Conservation (phyloP, 2,329 filamentous ascomycete genomes). For the Penicillium sp. region DNA sequence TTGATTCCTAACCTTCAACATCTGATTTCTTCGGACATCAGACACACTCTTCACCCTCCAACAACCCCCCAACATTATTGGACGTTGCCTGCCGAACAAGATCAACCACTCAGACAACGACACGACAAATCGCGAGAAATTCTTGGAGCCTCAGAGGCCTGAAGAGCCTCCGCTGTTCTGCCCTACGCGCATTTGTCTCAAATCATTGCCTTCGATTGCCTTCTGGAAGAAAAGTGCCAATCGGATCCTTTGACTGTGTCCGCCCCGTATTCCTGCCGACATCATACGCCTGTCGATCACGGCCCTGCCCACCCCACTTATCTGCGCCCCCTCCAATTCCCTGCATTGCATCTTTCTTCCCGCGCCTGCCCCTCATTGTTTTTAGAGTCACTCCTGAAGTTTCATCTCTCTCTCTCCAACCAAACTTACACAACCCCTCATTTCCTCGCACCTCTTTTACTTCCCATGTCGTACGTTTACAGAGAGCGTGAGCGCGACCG, state of each 20-base stretch:
- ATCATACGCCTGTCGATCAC: conserved; percentile 19
- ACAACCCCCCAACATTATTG: background rate
- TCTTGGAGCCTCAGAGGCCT: background rate
- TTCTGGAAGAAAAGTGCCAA: conserved; percentile 18
- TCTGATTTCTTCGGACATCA: background rate
- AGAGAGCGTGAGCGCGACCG: conserved; percentile 42
- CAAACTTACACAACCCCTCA: conserved; percentile 9
- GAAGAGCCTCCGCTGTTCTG: background rate
- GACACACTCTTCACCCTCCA: background rate
- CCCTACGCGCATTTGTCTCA: background rate
- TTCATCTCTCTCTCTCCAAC: background rate
- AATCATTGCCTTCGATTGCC: conserved; percentile 8
- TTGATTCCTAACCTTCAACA: background rate
- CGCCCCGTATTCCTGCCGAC: conserved; percentile 2
- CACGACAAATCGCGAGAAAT: background rate
- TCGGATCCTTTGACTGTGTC: conserved; percentile 10
- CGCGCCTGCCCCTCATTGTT: background rate
- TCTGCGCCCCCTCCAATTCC: conserved; percentile 22
- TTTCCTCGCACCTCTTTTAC: conserved; percentile 16
- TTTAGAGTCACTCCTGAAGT: background rate
- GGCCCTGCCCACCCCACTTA: conserved; percentile 20
- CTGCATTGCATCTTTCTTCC: conserved; percentile 6
- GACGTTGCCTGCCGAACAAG: background rate
- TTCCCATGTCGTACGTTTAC: conserved; percentile 39
- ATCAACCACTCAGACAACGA: background rate